Base-by-base conservation (phyloP, 2,329 filamentous ascomycete species). In the Rutstroemia sp. region DNA sequence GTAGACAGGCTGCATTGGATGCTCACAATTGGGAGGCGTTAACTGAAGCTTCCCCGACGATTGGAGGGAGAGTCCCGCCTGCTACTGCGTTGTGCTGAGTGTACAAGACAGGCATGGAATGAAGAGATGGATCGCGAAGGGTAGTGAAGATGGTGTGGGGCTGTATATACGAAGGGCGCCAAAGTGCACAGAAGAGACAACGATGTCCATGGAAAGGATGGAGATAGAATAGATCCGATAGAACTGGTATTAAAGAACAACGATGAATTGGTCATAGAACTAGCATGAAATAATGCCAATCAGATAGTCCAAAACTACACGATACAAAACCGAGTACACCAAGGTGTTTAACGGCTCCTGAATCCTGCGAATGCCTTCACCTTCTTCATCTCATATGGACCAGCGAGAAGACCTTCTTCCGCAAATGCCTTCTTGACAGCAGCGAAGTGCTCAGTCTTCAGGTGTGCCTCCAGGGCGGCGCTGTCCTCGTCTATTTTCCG, bases 1-100 rank as follows among this genome's bases (percentile, higher is more conserved):
- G 77, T 2, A 71, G 80, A 5, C 73, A 75, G 60, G 80, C 79
- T 0, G 81, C 78, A 56, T 60, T 81, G 2, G 79, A 82, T 65
- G 79, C 79, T 0, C 79, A 83, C 63, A 70, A 78, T 19, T 82
- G 76, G 69, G 58, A 67, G 0, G 69, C 65, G 2, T 76, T 82
- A n/a, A 61, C 65, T 7, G 66, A 71, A 16, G 63, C 67, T 16
- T 73, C 71, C 42, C 71, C 73, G 0, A 59, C 74, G 6, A 64
- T 75, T 10, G 64, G 77, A 74, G 12, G 54, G 7, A 52, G 54
- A 12, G 7, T 49, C 8, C 42, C 52, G 14, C 44, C 52, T 18
- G n/a, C 48, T n/a, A 54, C 44, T 27, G 52, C 52, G 19, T 41
- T 49, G 19, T 3, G 37, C 38, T 54, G n/a, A 54, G 10, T 34